Evolutionary conservation across 1,139 yeast species (phyloP), one percentile per base, ranked within the genome.

Genomic region (Hansenula anomala): DNA sequence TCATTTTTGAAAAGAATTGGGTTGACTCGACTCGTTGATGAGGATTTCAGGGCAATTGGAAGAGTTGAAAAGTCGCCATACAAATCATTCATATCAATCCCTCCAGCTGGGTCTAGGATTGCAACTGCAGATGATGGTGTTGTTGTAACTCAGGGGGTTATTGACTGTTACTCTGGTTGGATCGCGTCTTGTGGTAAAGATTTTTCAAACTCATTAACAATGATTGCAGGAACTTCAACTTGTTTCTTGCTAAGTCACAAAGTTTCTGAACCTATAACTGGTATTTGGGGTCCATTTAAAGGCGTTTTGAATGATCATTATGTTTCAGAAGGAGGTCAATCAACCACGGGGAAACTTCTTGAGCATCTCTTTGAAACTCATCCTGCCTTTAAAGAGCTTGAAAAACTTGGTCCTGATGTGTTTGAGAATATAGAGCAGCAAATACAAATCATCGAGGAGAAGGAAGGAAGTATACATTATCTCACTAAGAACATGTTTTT

Each of bases 161-260:
- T 77, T 30, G 83, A 78, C 49, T 73, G 82, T 39, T 77, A 78
- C 47, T 72, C 77, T 1, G 75, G 80, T 3, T 75, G 78, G 75
- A 54, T 75, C 9, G 58, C 69, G 2, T 61, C 70, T 1, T 44
- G 56, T 46, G 45, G 53, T 10, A 23, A 46, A 24, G 25, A 39
- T 6, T 43, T 57, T 0, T 46, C 46, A 13, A 41, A 46, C 10
- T 51, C 61, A 9, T 46, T 75, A 16, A 63, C 75, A 3, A 68
- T 76, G 73, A 70, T 75, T 10, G 83, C 82, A 1, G 83, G 83
- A 0, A 78, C 83, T 0, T 75, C 81, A 6, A 76, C 82, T 0
- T 78, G 84, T 45, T 75, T 66, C 43, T 48, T 78, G 4, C 49
- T 67, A 10, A 64, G 67, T 1, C 54, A 60, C 4, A 37, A 39